Base-by-base conservation (phyloP, 441 rosid genomes). In the Pelargonium myrrhifolium region DNA sequence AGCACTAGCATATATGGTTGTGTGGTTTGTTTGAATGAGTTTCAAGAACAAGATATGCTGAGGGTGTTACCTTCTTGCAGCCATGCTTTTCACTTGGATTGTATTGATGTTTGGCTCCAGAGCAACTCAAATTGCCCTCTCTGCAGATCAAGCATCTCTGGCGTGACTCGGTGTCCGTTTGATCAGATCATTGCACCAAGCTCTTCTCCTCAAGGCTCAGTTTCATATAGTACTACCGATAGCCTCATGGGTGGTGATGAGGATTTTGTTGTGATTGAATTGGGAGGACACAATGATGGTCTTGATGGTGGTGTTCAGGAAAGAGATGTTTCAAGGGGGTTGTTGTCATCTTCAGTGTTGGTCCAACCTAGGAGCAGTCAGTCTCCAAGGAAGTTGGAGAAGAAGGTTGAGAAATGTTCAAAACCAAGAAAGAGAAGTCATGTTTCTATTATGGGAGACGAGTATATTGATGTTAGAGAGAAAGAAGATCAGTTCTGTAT, bases 91-190 rank as follows among this genome's bases (percentile, higher is more conserved):
- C 93, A 87, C 68, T 80, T 81, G 3, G 88, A 84, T 64, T 87
- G 90, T 62, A 84, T 87, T 9, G 85, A 87, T 72, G 72, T 78
- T 14, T 84, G 89, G 93, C 81, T 87, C 64, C 87, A 83, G 56
- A 67, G 80, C 40, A 87, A 82, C 28, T 68, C 80, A 2, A 85
- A 85, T 51, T 87, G 93, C 72, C 93, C 93, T 0, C 80, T 87
- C 68, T 85, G 93, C 62, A 78, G 93, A 71, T 77, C 82, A 11
- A 80, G 83, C 72, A 83, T 87, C 77, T 82, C 86, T 9, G 84
- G 85, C 3, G 66, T 74, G 1, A 43, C 78, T 31, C 77, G 75
- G 24, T 76, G 72, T 65, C 81, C 86, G 9, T 65, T 76, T 7
- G 77, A 81, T 72, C 77, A 72, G 59, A 81, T 86, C 37, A 72